phyloP scores from a whole-genome alignment of 148 eudicot genomes.

The Drosera capensis region DNA sequence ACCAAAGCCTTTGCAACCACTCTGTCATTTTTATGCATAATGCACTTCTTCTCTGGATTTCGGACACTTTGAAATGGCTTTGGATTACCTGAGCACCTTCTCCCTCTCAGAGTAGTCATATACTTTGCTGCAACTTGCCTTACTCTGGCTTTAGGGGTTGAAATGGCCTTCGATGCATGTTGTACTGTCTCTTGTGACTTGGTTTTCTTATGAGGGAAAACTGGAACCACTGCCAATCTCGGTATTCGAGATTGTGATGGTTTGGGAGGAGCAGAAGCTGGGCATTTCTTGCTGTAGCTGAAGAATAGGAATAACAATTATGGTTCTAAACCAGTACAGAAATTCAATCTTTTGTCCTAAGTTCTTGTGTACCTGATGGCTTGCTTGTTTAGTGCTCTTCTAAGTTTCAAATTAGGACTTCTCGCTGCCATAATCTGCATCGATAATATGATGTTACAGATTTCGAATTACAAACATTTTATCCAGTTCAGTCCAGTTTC shows the following conservation, averaged over 20 bases:
- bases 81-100: conserved; percentile 21
- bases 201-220: conserved; percentile 37
- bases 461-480: neutral
- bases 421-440: conserved; percentile 91
- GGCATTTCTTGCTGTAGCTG: conserved; percentile 48
- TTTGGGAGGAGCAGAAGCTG: conserved; percentile 76
- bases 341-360: neutral
- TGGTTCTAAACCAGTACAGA: neutral
- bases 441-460: neutral
- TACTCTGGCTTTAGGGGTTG: conserved; percentile 43
- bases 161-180: conserved; percentile 18
- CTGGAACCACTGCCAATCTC: conserved; percentile 39
- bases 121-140: conserved; percentile 90
- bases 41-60: conserved; percentile 27
- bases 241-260: conserved; percentile 53
- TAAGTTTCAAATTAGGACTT: conserved; percentile 67
- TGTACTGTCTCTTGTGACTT: conserved; percentile 14
- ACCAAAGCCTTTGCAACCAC: conserved; percentile 43
- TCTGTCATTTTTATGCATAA: conserved; percentile 20
- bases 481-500: too few species aligned
- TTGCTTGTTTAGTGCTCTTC: conserved; percentile 35
- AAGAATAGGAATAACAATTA: neutral
- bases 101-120: conserved; percentile 72
- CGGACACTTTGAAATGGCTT: conserved; percentile 52
- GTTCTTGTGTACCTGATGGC: conserved; percentile 22